Evolutionary conservation across 129 eudicot genomes (phyloP), one percentile per base, ranked within the genome.

Genomic region (Arctium minus): DNA sequence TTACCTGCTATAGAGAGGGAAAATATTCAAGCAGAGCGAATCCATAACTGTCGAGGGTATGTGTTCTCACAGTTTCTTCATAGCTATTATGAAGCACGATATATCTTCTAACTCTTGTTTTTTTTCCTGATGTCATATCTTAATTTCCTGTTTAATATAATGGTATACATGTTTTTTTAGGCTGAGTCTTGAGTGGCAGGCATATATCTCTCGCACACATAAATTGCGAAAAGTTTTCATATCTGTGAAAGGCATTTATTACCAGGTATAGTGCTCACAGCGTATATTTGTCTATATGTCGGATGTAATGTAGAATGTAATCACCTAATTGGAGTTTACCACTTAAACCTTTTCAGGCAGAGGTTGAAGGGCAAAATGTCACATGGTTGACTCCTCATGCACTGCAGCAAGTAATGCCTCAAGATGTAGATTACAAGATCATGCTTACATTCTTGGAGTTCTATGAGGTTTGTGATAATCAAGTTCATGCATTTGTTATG

Each of bases 171-270:
- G 48, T 68, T 74, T 46, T 48, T 8, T 62, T 81, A 94, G 98
- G 88, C 82, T 94, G 90, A 89, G 98, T 75, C 98, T 92, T 71
- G 98, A 94, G 81, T 94, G 96, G 96, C 97, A 91, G 87, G 98
- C 94, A 15, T 94, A 89, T 80, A 86, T 94, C 11, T 86, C 97
- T 15, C 97, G 98, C 8, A 92, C 94, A 39, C 98, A 94, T 82
- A 94, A 92, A 78, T 79, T 94, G 70, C 73, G 97, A 70, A 92
- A 94, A 81, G 91, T 95, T 11, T 94, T 92, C 79, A 88, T 94
- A 67, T 92, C 98, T 17, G 98, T 94, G 81, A 94, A 94, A 87
- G 98, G 98, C 80, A 94, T 89, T 72, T 94, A 94, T 88, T 94
- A 92, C 44, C 97, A 94, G 93, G 98, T 94, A 86, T 9, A 46